Percentiles rank a stretch among this genome's conserved stretches.
Evolutionary conservation across 2,329 filamentous ascomycete genomes (phyloP).

Genomic region (Lachnellula arida): DNA sequence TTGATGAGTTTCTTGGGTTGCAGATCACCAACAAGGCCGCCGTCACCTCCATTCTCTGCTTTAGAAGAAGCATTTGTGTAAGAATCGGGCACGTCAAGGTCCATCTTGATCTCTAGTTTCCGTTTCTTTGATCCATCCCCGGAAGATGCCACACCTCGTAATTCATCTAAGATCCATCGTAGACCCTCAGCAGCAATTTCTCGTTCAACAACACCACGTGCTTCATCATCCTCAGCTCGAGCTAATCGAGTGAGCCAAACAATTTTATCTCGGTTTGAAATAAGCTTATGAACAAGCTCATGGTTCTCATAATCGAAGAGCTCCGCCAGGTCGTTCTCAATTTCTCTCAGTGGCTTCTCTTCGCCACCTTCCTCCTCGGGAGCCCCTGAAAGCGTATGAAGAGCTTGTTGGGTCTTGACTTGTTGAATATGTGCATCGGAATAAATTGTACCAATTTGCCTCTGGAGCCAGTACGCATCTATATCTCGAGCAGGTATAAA

Average conservation of each 20-base stretch:
- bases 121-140: conserved; percentile 52
- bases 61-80: conserved; percentile 47
- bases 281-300: conserved; percentile 84
- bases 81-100: conserved; percentile 70
- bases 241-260: conserved; percentile 92
- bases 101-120: conserved; percentile 90
- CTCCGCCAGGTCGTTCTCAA: conserved; percentile 98
- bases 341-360: conserved; percentile 81
- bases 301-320: conserved; percentile 97
- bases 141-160: conserved; percentile 65
- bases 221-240: conserved; percentile 72
- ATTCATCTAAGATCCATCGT: conserved; percentile 80
- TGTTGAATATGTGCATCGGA: conserved; percentile 89
- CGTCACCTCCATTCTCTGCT: conserved; percentile 54
- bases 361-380: conserved; percentile 71
- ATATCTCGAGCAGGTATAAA: conserved; percentile 81
- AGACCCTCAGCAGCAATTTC: conserved; percentile 90
- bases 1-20: conserved; percentile 87
- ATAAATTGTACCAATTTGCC: conserved; percentile 84
- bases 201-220: conserved; percentile 72
- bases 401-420: conserved; percentile 81
- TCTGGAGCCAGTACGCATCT: conserved; percentile 94
- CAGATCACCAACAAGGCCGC: conserved; percentile 71
- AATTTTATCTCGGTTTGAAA: conserved; percentile 88
- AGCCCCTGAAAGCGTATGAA: conserved; percentile 76